Evolutionary conservation across 371 early-diverging fungal genomes (phyloP), one percentile per base, ranked within the genome.

Genomic region (Mortierella sp.): DNA sequence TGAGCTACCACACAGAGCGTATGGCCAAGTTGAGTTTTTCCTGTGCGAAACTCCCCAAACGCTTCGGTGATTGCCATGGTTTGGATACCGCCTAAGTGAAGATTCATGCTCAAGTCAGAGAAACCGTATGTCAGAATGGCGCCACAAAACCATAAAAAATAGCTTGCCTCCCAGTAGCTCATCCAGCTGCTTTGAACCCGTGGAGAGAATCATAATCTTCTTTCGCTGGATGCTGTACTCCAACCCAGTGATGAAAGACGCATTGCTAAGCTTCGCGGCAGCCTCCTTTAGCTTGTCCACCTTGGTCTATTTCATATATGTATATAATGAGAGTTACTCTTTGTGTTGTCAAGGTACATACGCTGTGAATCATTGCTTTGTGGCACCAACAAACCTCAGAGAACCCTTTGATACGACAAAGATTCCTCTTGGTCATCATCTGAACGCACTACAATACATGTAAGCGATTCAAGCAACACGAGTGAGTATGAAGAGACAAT

Each of bases 161-260:
- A 71, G 21, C 79, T 41, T 70, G 82, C 91, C 95, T 66, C 96
- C 95, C 14, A 98, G 82, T 13, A 98, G 84, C 38, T 87, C 84
- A 76, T 98, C 98, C 24, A 99, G 82, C 63, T 95, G 95, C 56
- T 91, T 88, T 21, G 95, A 90, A 0, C 99, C 99, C 1, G 98
- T 98, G 1, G 92, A 89, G 13, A 98, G 89, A 34, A 82, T 86
- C 54, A 95, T 83, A 39, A 97, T 87, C 43, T 95, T 91, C 58
- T 83, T 76, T 70, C 99, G 87, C 58, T 92, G 91, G 38, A 86
- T 64, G 31, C 93, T 87, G 54, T 91, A 89, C 61, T 95, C 94
- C 24, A 92, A 85, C 0, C 96, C 99, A 2, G 98, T 93, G 16
- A 94, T 89, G 81, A 98, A 98, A 10, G 82, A 68, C 12, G 65